Evolutionary conservation across 768 basidiomycete genomes (phyloP), one percentile per base, ranked within the genome.

Genomic region (Coprinopsis marcescibilis): DNA sequence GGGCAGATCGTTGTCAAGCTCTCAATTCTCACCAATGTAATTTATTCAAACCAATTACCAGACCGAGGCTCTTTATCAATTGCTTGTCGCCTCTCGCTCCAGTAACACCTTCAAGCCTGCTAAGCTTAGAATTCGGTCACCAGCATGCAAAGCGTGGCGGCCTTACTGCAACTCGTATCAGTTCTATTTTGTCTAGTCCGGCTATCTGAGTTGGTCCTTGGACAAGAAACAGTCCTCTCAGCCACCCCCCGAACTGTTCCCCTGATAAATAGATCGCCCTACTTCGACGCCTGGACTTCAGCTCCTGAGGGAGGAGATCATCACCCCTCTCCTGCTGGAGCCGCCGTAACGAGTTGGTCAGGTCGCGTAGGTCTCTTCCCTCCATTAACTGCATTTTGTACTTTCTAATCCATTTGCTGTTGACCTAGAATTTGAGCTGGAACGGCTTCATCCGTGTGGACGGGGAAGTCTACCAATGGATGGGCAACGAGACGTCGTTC

Each of bases 371-470:
- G 38, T 40, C 29, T 23, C 11, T 24, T 23, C 21, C 12, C 12
- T 36, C 7, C 35, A 13, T 6, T 8, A 36, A 13, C 12, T 36
- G 8, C 29, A 32, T 8, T 8, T 32, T 32, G n/a, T 32, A n/a
- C 8, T 8, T 8, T 32, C 29, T 32, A 8, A n/a, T 37, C 24
- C 8, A n/a, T 14, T 32, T 29, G 23, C 15, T 17, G 17, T 25
- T 15, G n/a, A 14, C 12, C 26, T 8, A 24, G 20, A 10, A 10
- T 40, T 20, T 5, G 23, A 14, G 74, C 26, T 79, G 76, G 75
- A 66, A 67, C 5, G 75, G 74, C 4, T 73, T 65, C 41, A 59
- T 76, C 51, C 70, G 67, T 37, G 73, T 79, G 6, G 76, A 79
- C 51, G 67, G 66, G 4, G 52, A 54, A 20, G 44, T 68, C 1